Percentiles rank a stretch among this genome's conserved stretches.
Conservation (phyloP, 2,329 filamentous ascomycete genomes). For the Trichophyton benhamiae region DNA sequence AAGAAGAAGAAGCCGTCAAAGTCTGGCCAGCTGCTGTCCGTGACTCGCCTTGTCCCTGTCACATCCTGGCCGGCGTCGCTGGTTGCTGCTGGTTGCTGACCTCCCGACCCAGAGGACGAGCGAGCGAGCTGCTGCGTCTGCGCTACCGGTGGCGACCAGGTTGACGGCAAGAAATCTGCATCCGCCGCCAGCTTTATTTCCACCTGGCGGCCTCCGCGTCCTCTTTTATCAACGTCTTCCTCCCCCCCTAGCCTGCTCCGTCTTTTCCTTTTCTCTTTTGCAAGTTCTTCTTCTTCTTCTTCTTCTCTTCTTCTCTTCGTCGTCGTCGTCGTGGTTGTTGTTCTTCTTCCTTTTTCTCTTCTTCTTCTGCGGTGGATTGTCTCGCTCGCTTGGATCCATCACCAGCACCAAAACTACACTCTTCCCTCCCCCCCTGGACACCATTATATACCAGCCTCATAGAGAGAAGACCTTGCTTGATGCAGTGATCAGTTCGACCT, state of each 20-base stretch:
- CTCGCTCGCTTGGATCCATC: neutral
- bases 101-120: no score
- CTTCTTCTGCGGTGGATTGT: neutral
- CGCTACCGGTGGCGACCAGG: slow-evolving; percentile 3
- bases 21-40: no score
- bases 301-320: neutral
- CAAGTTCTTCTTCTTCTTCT: neutral
- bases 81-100: no score
- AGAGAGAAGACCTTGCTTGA: neutral
- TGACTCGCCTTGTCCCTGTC: no score
- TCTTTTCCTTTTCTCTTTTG: neutral
- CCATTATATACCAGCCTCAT: neutral
- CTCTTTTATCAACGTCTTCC: neutral
- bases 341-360: neutral
- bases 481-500: neutral
- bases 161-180: slow-evolving; percentile 3
- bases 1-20: neutral
- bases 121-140: neutral
- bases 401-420: neutral
- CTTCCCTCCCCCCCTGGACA: neutral
- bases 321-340: neutral
- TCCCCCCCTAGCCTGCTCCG: neutral
- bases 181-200: neutral
- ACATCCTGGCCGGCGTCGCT: no score
- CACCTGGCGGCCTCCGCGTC: neutral